A percentile compares a stretch with the other conserved stretches of the same genome.
These are phyloP conservation scores for Dissophora globulifera DNA, from an alignment of 192 early-diverging fungal species.

Conservation along the genomic window DNA sequence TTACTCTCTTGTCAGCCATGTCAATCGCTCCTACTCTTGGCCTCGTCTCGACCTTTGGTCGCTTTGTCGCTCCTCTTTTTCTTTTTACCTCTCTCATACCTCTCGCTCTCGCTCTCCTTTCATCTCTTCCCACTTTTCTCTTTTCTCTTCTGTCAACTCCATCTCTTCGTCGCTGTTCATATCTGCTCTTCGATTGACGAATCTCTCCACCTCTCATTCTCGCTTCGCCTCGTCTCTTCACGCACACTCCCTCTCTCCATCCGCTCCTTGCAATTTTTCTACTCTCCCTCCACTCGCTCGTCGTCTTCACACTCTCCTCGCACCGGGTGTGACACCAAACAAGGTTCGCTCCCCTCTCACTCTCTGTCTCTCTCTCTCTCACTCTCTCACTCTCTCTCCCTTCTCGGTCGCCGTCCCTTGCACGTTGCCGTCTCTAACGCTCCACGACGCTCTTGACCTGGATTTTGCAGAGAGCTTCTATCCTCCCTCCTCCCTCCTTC, in stretches of 20 bases:
- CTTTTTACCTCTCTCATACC: too few relatives aligned
- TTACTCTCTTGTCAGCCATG: too few relatives aligned
- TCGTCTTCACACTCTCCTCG: background rate
- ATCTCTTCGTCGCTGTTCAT: constrained; percentile 3
- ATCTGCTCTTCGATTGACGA: background rate
- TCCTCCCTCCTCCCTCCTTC: background rate
- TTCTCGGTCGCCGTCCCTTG: background rate
- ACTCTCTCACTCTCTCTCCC: background rate
- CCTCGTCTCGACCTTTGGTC: too few relatives aligned
- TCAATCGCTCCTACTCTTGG: too few relatives aligned
- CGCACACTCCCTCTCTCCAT: background rate
- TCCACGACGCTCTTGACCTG: too few relatives aligned
- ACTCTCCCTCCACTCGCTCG: background rate
- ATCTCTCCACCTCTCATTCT: too few relatives aligned
- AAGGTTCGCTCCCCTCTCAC: background rate
- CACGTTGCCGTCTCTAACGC: background rate
- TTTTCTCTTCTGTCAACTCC: too few relatives aligned
- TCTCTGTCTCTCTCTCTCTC: background rate
- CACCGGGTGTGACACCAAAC: background rate
- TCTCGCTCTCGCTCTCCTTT: too few relatives aligned
- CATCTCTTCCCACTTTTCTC: too few relatives aligned
- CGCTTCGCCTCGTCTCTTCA: too few relatives aligned
- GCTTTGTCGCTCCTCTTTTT: too few relatives aligned
- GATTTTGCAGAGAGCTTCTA: too few relatives aligned
- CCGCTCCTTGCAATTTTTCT: background rate